Evolutionary conservation across 2,329 filamentous ascomycete genomes (phyloP).

Genomic region (Diaporthe citri): DNA sequence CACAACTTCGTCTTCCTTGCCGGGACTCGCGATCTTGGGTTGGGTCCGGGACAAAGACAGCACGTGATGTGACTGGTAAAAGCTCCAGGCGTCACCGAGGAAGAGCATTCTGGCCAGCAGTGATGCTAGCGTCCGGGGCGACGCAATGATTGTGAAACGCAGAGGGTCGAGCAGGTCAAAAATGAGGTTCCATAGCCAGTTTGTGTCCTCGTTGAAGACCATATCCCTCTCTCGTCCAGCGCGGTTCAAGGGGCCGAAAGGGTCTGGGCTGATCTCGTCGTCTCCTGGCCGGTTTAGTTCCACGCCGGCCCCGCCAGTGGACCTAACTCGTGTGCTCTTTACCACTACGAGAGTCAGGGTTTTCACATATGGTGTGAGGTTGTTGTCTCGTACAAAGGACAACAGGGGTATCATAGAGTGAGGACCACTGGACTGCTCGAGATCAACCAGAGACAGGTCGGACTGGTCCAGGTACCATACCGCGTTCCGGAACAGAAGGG

Average conservation of each 20-base stretch:
- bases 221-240: slow-evolving; percentile 42
- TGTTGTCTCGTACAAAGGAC: slow-evolving; percentile 52
- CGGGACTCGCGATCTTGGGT: background rate
- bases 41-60: slow-evolving; percentile 59
- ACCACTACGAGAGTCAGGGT: slow-evolving; percentile 57
- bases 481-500: slow-evolving; percentile 69
- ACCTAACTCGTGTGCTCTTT: slow-evolving; percentile 23
- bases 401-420: slow-evolving; percentile 52
- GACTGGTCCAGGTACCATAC: slow-evolving; percentile 55
- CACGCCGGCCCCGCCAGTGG: slow-evolving; percentile 37
- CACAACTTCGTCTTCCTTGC: background rate
- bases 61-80: slow-evolving; percentile 73
- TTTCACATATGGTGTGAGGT: slow-evolving; percentile 55
- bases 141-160: slow-evolving; percentile 69
- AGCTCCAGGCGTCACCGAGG: slow-evolving; percentile 72
- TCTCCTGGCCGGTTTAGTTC: slow-evolving; percentile 17
- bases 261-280: slow-evolving; percentile 20
- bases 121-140: slow-evolving; percentile 72
- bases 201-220: slow-evolving; percentile 48
- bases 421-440: slow-evolving; percentile 41
- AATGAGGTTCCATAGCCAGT: slow-evolving; percentile 68
- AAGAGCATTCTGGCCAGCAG: slow-evolving; percentile 70
- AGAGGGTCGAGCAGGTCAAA: slow-evolving; percentile 66
- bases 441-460: slow-evolving; percentile 45
- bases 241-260: slow-evolving; percentile 10